Evolutionary conservation across 352 stramenopile species (phyloP).

Genomic region (Phytophthora pistaciae): DNA sequence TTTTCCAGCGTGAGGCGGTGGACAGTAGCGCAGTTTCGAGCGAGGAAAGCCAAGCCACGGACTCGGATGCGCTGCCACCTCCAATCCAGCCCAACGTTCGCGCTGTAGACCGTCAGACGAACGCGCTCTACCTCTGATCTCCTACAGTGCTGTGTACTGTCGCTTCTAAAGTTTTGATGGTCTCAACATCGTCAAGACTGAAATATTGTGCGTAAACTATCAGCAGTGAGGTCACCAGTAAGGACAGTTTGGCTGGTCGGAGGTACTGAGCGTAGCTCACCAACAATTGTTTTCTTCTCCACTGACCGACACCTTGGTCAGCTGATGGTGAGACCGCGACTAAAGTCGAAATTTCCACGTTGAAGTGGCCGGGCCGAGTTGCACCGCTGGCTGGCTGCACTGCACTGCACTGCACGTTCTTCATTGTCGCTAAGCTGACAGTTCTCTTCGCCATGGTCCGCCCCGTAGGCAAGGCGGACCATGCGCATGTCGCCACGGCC

Average conservation of each 20-base stretch:
- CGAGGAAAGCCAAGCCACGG: neutral
- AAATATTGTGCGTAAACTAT: neutral
- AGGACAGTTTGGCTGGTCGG: neutral
- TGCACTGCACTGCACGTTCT: neutral
- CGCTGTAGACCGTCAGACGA: slow-evolving; percentile 18
- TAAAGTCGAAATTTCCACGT: neutral
- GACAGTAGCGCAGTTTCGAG: slow-evolving; percentile 5
- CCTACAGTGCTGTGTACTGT: neutral
- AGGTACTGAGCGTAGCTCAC: neutral
- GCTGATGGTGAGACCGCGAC: neutral
- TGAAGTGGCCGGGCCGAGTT: neutral
- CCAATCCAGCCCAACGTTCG: slow-evolving; percentile 26
- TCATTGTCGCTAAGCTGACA: too few species aligned
- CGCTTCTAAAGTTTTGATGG: neutral
- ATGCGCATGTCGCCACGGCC: neutral
- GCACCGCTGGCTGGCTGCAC: neutral
- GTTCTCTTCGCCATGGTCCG: too few species aligned
- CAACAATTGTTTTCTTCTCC: too few species aligned
- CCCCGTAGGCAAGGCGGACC: too few species aligned
- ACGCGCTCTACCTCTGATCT: slow-evolving; percentile 22
- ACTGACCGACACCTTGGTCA: neutral
- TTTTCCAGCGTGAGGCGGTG: slow-evolving; percentile 13
- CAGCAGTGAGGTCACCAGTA: neutral
- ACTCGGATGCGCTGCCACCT: slow-evolving; percentile 14
- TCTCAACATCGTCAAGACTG: neutral